phyloP scores from a whole-genome alignment of 768 basidiomycete genomes.

The Fomitopsis serialis region DNA sequence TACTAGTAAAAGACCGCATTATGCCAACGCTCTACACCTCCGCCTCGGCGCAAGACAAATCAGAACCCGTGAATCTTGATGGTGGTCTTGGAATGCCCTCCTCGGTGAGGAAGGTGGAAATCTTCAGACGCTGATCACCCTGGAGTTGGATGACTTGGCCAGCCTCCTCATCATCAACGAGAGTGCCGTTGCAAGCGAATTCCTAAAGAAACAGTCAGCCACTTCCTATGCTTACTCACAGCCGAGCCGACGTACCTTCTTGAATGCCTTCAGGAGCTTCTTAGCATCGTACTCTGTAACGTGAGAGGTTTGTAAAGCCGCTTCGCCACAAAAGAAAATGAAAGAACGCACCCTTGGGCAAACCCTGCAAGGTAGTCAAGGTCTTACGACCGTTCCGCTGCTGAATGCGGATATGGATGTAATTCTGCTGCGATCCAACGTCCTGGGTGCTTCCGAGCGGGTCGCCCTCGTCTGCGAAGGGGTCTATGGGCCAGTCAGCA shows the following conservation, averaged over 20 bases:
- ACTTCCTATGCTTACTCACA: constrained; percentile 1
- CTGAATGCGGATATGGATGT: constrained; percentile 96
- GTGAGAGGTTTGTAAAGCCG: constrained; percentile 1
- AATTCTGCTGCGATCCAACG: constrained; percentile 77
- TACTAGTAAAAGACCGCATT: constrained; percentile 8
- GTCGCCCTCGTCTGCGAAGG: constrained; percentile 93
- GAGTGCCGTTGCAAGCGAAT: constrained; percentile 97
- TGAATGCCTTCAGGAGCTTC: constrained; percentile 98
- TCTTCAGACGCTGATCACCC: constrained; percentile 94
- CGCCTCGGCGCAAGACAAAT: constrained; percentile 18
- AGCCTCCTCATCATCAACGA: constrained; percentile 93
- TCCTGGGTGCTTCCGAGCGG: constrained; percentile 67
- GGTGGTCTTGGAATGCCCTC: constrained; percentile 70
- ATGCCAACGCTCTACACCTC: constrained; percentile 14
- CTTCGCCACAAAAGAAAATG: neutral
- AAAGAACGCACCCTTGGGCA: constrained; percentile 74
- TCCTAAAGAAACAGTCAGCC: constrained; percentile 46
- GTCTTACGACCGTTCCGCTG: constrained; percentile 99
- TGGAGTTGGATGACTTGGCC: constrained; percentile 98
- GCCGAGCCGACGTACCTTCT: constrained; percentile 62
- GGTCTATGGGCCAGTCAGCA: constrained; percentile 49
- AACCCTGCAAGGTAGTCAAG: constrained; percentile 92
- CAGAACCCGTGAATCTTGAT: constrained; percentile 91
- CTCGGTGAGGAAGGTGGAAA: constrained; percentile 79
- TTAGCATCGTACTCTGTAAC: constrained; percentile 89